phyloP scores from a whole-genome alignment of 495 filamentous ascomycete species.

The Aspergillus sclerotioniger region DNA sequence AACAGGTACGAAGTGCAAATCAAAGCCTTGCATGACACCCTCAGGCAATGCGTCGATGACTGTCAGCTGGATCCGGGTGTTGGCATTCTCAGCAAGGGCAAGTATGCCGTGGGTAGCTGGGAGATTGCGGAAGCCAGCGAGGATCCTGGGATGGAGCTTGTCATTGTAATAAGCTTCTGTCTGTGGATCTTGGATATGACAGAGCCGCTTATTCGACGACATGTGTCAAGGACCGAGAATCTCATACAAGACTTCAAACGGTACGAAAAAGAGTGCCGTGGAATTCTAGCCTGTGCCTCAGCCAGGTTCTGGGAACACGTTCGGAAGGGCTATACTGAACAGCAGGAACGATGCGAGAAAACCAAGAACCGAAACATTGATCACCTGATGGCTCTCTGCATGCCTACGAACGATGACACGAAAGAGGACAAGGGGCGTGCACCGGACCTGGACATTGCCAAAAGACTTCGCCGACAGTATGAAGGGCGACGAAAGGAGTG shows the following conservation, averaged over 20 bases:
- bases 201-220: slow-evolving; percentile 24
- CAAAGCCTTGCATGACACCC: slow-evolving; percentile 14
- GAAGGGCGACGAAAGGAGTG: slow-evolving; percentile 10
- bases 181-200: slow-evolving; percentile 36
- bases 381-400: slow-evolving; percentile 22
- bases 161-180: slow-evolving; percentile 32
- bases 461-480: slow-evolving; percentile 21
- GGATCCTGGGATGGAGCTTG: slow-evolving; percentile 36
- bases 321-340: slow-evolving; percentile 17
- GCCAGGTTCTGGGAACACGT: slow-evolving; percentile 32
- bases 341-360: slow-evolving; percentile 16
- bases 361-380: slow-evolving; percentile 21
- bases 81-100: slow-evolving; percentile 21
- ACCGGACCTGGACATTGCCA: slow-evolving; percentile 25
- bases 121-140: slow-evolving; percentile 12
- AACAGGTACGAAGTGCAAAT: slow-evolving; percentile 24
- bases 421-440: slow-evolving; percentile 9
- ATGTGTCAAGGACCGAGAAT: background rate
- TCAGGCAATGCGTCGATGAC: slow-evolving; percentile 17
- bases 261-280: slow-evolving; percentile 26
- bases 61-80: slow-evolving; percentile 8
- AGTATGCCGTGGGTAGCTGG: slow-evolving; percentile 2
- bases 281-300: slow-evolving; percentile 30
- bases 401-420: background rate
- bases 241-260: slow-evolving; percentile 15